Base-by-base conservation (phyloP, 495 filamentous ascomycete species). In the Hypoxylon rickii region DNA sequence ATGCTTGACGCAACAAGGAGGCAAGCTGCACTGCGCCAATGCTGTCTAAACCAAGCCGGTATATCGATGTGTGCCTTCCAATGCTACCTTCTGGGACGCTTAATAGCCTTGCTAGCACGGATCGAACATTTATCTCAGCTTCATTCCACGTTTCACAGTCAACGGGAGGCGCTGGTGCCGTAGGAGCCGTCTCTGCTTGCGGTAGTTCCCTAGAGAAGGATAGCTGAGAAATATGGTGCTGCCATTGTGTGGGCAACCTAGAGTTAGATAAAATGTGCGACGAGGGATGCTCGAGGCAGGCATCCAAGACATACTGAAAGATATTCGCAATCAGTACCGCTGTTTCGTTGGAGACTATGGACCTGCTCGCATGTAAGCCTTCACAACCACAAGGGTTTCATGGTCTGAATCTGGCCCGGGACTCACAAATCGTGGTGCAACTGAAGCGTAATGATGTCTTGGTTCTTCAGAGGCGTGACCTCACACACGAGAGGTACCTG, bases 21-120 rank as follows among this genome's bases (percentile, higher is more conserved):
- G 88, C 87, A 26, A 92, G 76, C 51, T 90, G 87, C 49, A 96
- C 90, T 0, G 90, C 88, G 31, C 83, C 89, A 56, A 97, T 90
- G 48, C 90, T 95, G 69, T 97, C 92, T 36, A 96, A 74, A 1
- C 93, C 92, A 19, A 96, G 81, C 55, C 85, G 83, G 64, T 92
- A 95, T 18, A 96, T 90, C 19, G 84, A 89, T 1, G 83, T 81
- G 5, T 71, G 61, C 11, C 79, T 78, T 2, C 68, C 65, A 19
- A 97, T 88, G 15, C 77, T 74, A 2, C 79, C 67, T 8, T 75
- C 58, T 0, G 84, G 72, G 3, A 70, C 48, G 8, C 73, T 68
- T 2, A 84, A 80, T 24, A 92, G 75, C 17, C 67, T 64, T 1
- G 83, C 76, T 26, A 94, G 68, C 5, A 83, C 75, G 0, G 76